A percentile compares a stretch with the other conserved stretches of the same genome.
These are phyloP conservation scores for Barbarea vulgaris DNA, from an alignment of 345 rosid genomes.

Conservation along the genomic window DNA sequence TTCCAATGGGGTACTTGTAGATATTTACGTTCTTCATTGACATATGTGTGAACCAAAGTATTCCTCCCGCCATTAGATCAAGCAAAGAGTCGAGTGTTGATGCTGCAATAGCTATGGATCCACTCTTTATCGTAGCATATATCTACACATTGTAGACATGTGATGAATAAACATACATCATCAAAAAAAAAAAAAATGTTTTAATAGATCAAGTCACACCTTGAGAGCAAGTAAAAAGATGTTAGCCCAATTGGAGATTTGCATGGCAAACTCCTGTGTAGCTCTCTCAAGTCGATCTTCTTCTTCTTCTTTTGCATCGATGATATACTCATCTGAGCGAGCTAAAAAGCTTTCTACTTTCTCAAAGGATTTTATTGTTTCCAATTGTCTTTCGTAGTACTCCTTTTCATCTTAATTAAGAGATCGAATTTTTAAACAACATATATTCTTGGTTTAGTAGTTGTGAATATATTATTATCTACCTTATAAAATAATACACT, in stretches of 20 bases:
- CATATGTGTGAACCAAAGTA: constrained; percentile 90
- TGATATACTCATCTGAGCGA: constrained; percentile 30
- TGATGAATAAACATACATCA: constrained; percentile 4
- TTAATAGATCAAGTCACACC: constrained; percentile 44
- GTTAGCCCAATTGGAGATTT: constrained; percentile 78
- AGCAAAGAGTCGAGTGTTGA: constrained; percentile 94
- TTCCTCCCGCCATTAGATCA: constrained; percentile 95
- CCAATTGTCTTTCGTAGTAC: constrained; percentile 73
- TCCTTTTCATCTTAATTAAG: constrained; percentile 68
- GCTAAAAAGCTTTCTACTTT: constrained; percentile 57
- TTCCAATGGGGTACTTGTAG: constrained; percentile 93
- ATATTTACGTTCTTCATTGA: constrained; percentile 86
- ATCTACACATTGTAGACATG: constrained; percentile 47
- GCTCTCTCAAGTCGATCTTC: constrained; percentile 41
- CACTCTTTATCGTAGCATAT: constrained; percentile 83
- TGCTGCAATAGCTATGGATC: constrained; percentile 95
- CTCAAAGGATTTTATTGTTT: constrained; percentile 73
- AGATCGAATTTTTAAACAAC: constrained; percentile 1
- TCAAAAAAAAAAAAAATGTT: background rate
- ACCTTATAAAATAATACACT: constrained; percentile 1
- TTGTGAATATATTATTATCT: background rate
- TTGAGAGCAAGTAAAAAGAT: constrained; percentile 64
- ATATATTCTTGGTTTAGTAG: background rate
- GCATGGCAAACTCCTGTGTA: constrained; percentile 75
- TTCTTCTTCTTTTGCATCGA: constrained; percentile 47